A percentile compares a stretch with the other conserved stretches of the same genome.
Conservation (phyloP, 108 stramenopile species). For the Pelagomonas calceolata region DNA sequence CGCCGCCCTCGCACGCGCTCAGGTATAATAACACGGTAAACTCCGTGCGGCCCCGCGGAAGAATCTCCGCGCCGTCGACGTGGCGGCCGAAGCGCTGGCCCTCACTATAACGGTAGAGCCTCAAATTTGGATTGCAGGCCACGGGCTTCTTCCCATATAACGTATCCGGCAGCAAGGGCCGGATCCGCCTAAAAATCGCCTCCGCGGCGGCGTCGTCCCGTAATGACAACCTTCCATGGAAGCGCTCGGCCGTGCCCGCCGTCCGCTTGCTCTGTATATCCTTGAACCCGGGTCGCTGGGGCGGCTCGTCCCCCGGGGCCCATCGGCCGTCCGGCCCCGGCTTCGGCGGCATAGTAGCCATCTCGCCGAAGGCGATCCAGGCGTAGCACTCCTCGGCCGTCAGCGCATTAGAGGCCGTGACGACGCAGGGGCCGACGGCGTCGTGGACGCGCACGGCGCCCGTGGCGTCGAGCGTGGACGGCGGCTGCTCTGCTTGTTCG, state of each 20-base stretch:
- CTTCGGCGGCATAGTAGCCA: conserved; percentile 38
- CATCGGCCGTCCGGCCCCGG: too few relatives aligned
- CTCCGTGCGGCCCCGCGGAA: conserved; percentile 44
- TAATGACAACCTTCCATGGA: conserved; percentile 41
- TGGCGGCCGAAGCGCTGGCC: conserved; percentile 75
- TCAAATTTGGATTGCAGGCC: conserved; percentile 69
- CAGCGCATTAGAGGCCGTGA: conserved; percentile 14
- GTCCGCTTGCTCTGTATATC: conserved; percentile 53
- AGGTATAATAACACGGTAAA: conserved; percentile 74
- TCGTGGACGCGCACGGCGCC: background rate
- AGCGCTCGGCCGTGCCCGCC: conserved; percentile 58
- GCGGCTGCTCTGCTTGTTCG: too few relatives aligned
- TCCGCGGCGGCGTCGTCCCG: conserved; percentile 16
- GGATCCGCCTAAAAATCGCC: conserved; percentile 24
- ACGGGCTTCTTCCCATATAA: conserved; percentile 34
- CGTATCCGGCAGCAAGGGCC: conserved; percentile 13
- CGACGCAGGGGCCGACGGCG: background rate
- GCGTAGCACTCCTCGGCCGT: conserved; percentile 55
- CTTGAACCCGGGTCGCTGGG: too few relatives aligned
- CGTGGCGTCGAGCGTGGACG: too few relatives aligned
- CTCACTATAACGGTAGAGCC: conserved; percentile 64
- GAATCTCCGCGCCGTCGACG: conserved; percentile 49
- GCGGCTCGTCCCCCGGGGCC: too few relatives aligned
- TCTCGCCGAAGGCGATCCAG: conserved; percentile 64
- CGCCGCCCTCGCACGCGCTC: conserved; percentile 56